phyloP scores from a whole-genome alignment of 2,329 filamentous ascomycete species.

The Proliferodiscus dingleyae region DNA sequence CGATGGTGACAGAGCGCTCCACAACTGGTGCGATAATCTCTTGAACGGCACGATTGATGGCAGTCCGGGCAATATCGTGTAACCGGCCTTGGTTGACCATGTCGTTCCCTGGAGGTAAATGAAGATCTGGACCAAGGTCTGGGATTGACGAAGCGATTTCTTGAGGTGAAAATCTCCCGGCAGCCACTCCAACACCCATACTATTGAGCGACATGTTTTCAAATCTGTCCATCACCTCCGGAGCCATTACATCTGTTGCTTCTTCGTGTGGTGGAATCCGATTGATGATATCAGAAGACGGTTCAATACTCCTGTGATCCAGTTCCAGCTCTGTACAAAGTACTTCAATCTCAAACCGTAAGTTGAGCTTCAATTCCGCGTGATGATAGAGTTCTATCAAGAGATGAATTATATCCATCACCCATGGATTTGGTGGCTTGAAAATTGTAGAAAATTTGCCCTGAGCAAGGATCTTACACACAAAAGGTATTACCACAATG shows the following conservation, averaged over 20 bases:
- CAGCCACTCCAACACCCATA: constrained; percentile 62
- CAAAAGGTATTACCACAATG: constrained; percentile 90
- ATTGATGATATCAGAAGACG: constrained; percentile 79
- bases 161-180: constrained; percentile 70
- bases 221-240: constrained; percentile 73
- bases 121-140: constrained; percentile 73
- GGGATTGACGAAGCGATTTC: constrained; percentile 76
- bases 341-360: constrained; percentile 98
- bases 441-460: constrained; percentile 84
- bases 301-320: constrained; percentile 89
- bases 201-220: constrained; percentile 77
- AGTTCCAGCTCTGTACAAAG: constrained; percentile 87
- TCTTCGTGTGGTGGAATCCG: constrained; percentile 60
- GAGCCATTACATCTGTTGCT: constrained; percentile 47
- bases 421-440: constrained; percentile 91
- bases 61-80: constrained; percentile 74
- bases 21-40: constrained; percentile 98
- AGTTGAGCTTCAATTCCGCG: constrained; percentile 88
- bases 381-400: constrained; percentile 92
- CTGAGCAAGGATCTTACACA: constrained; percentile 90
- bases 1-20: constrained; percentile 94
- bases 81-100: constrained; percentile 66
- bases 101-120: constrained; percentile 75
- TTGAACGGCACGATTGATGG: constrained; percentile 83
- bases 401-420: constrained; percentile 91